Percentiles rank a stretch among this genome's conserved stretches.
These are phyloP conservation scores for Pestalotiopsis sp. DNA, from an alignment of 2,329 filamentous ascomycete species.

Conservation along the genomic window DNA sequence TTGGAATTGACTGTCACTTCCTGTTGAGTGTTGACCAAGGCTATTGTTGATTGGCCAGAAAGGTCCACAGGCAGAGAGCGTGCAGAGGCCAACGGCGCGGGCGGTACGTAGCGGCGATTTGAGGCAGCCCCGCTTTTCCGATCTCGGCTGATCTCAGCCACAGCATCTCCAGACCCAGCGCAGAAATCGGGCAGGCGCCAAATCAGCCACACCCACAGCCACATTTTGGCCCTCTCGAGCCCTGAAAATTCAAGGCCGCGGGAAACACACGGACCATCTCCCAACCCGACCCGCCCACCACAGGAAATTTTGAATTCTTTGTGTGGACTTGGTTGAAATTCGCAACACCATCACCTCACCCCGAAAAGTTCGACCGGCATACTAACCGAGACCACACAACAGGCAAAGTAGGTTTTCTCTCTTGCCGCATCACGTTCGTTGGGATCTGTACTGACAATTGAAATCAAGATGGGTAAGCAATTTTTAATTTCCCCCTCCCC, in stretches of 20 bases:
- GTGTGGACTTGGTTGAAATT: constrained; percentile 9
- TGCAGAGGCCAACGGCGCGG: not conserved
- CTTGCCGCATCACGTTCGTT: not conserved
- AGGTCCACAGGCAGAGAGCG: not conserved
- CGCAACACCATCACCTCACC: not conserved
- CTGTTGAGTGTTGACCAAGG: constrained; percentile 3
- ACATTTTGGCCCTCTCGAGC: constrained; percentile 1
- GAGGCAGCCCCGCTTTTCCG: not conserved
- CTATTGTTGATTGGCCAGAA: constrained; percentile 13
- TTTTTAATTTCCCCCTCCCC: constrained; percentile 17
- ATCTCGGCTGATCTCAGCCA: not conserved
- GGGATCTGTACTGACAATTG: constrained; percentile 38
- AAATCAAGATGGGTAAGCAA: constrained; percentile 64
- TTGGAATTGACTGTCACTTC: not conserved
- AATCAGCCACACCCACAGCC: not conserved
- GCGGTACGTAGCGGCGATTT: not conserved
- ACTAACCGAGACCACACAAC: constrained; percentile 14
- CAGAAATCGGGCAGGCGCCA: not conserved
- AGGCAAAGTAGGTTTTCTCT: constrained; percentile 23
- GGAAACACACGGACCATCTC: constrained; percentile 7
- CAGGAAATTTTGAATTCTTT: constrained; percentile 13
- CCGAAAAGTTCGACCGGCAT: constrained; percentile 11
- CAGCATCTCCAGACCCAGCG: not conserved
- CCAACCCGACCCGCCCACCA: constrained; percentile 1
- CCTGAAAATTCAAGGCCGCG: constrained; percentile 2